Evolutionary conservation across 2,329 filamentous ascomycete genomes (phyloP).

Genomic region (Pseudocercospora vitis): DNA sequence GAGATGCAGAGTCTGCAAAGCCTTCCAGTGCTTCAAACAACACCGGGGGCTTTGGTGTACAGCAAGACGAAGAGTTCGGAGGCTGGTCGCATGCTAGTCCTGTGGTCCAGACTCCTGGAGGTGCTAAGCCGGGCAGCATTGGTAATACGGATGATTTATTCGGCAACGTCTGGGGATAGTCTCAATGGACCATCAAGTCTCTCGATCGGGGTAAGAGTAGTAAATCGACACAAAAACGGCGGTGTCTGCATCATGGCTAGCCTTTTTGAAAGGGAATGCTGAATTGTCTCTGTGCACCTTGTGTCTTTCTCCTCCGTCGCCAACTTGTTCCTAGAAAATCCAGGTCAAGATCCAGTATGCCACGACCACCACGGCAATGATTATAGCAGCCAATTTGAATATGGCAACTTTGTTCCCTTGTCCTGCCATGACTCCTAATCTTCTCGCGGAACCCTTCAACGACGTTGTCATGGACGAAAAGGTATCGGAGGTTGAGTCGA

Average conservation of each 20-base stretch:
- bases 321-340: constrained; percentile 30
- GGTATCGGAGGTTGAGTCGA: constrained; percentile 85
- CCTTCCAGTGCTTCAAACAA: constrained; percentile 47
- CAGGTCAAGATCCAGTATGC: constrained; percentile 65
- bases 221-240: too few species aligned
- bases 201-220: too few species aligned
- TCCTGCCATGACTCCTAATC: constrained; percentile 86
- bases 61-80: constrained; percentile 92
- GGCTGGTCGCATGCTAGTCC: constrained; percentile 78
- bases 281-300: too few species aligned
- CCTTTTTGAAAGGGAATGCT: neutral
- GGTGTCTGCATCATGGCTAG: neutral
- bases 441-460: constrained; percentile 77
- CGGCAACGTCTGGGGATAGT: constrained; percentile 88
- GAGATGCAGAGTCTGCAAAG: constrained; percentile 58
- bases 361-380: constrained; percentile 69
- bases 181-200: too few species aligned
- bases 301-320: neutral
- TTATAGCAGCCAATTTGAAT: constrained; percentile 81
- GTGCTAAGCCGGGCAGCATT: constrained; percentile 52
- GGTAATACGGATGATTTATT: constrained; percentile 75
- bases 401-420: constrained; percentile 89
- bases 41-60: constrained; percentile 54
- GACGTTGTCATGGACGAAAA: constrained; percentile 84
- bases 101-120: constrained; percentile 42